Evolutionary conservation across 495 filamentous ascomycete genomes (phyloP), one percentile per base, ranked within the genome.

Genomic region (Aspergillus avenaceus): DNA sequence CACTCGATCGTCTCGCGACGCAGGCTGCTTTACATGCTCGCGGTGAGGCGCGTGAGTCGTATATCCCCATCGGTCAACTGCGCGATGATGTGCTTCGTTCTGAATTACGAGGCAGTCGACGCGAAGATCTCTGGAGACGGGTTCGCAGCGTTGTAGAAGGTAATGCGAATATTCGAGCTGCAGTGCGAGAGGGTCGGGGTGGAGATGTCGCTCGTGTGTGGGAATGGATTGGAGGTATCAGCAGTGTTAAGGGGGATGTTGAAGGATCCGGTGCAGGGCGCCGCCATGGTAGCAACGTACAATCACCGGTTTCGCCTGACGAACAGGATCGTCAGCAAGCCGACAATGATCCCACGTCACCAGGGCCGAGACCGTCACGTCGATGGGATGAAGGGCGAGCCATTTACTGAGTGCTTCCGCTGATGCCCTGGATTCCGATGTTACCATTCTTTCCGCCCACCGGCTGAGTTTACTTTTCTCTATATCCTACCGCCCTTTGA

Each of bases 191-290:
- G 69, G 79, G 84, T 34, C 76, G 83, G 41, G 87, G 79, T 54
- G 93, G 93, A 14, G 93, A 99, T 63, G 81, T 97, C 44, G 84
- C 87, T 12, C 79, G 89, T 41, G 84, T 87, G 14, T 99, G 93
- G 93, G 92, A 96, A 64, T 99, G 93, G 93, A 91, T 96, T 62
- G 93, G 93, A 24, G 72, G 77, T n/a, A 69, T 73, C 38, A 63
- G 69, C 21, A 65, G 72, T 19, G 78, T 76, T 16, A 65, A 63
- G 9, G 65, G 67, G 28, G 72, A 74, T 34, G 49, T 58, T 16
- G 63, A 62, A 7, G 49, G 57, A 9, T 60, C 60, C 40, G 41
- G 52, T 32, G 59, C 56, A 12, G 64, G 71, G 37, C 65, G 74
- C 22, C 62, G 77, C 47, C 76, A 77, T 62, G 78, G 79, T 54